phyloP scores from a whole-genome alignment of 805 yeast genomes.

The Starmerella floris region DNA sequence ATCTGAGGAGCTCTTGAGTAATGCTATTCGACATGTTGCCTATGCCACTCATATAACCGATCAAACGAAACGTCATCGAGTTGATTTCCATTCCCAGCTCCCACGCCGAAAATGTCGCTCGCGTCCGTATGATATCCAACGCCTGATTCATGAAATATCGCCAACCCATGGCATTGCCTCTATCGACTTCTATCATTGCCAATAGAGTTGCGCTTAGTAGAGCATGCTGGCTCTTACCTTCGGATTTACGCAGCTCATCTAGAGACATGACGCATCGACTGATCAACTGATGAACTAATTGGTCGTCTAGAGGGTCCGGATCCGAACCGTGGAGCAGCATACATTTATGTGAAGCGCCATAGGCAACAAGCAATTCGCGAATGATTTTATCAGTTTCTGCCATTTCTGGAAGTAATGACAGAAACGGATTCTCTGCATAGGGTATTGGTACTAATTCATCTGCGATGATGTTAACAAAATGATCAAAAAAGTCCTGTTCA shows the following conservation, averaged over 20 bases:
- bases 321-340: slow-evolving; percentile 3
- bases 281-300: slow-evolving; percentile 1
- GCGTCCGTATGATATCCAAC: slow-evolving; percentile 11
- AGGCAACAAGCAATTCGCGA: slow-evolving; percentile 16
- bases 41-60: slow-evolving; percentile 15
- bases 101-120: slow-evolving; percentile 18
- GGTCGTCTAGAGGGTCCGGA: slow-evolving; percentile 1
- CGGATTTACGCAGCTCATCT: not conserved
- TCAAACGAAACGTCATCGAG: slow-evolving; percentile 21
- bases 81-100: slow-evolving; percentile 16
- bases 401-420: slow-evolving; percentile 49
- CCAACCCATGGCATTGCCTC: slow-evolving; percentile 14
- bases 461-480: slow-evolving; percentile 49
- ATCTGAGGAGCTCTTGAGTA: slow-evolving; percentile 1
- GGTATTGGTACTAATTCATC: slow-evolving; percentile 55
- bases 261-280: slow-evolving; percentile 4
- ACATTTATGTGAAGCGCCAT: slow-evolving; percentile 17
- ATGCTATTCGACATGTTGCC: slow-evolving; percentile 11
- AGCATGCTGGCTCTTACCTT: not conserved
- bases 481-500: slow-evolving; percentile 43
- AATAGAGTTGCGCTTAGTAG: slow-evolving; percentile 13
- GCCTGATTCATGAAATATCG: slow-evolving; percentile 7
- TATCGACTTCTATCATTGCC: slow-evolving; percentile 14
- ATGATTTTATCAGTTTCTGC: slow-evolving; percentile 36
- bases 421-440: slow-evolving; percentile 53